These are phyloP conservation scores for Arthroderma sp. DNA, from an alignment of 2,329 filamentous ascomycete species.

Conservation along the genomic window DNA sequence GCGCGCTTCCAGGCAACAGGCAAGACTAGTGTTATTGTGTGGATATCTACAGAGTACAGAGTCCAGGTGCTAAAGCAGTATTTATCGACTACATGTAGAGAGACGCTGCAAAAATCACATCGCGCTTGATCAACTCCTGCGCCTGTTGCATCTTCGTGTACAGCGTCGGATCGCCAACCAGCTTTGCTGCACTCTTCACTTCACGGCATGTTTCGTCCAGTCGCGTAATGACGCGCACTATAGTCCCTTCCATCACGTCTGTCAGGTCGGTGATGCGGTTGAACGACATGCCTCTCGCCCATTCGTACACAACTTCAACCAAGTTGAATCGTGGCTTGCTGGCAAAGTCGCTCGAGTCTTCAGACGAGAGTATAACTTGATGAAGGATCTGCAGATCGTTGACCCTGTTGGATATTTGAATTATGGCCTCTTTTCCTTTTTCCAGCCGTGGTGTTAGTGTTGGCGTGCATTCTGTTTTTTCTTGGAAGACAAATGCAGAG, in stretches of 20 bases:
- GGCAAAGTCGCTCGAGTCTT: slow-evolving; percentile 87
- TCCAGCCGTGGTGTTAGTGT: slow-evolving; percentile 71
- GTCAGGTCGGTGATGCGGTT: slow-evolving; percentile 94
- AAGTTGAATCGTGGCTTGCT: slow-evolving; percentile 79
- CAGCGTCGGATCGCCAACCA: slow-evolving; percentile 84
- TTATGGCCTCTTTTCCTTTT: slow-evolving; percentile 69
- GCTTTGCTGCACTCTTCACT: slow-evolving; percentile 90
- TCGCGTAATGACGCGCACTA: slow-evolving; percentile 85
- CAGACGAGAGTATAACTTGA: slow-evolving; percentile 80
- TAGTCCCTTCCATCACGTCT: slow-evolving; percentile 92
- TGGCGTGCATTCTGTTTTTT: slow-evolving; percentile 76
- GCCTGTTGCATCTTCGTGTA: slow-evolving; percentile 96
- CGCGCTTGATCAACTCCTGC: slow-evolving; percentile 94
- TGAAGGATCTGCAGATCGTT: slow-evolving; percentile 79
- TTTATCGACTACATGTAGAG: slow-evolving; percentile 57
- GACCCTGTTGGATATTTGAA: slow-evolving; percentile 82
- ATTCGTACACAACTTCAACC: slow-evolving; percentile 96
- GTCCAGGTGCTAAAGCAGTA: neutral
- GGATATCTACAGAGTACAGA: neutral
- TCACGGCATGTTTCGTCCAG: slow-evolving; percentile 94
- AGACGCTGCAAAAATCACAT: slow-evolving; percentile 81
- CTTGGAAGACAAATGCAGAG: slow-evolving; percentile 92
- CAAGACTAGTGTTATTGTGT: neutral
- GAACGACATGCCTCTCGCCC: slow-evolving; percentile 95
- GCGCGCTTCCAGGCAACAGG: neutral